These are phyloP conservation scores for Chiua virens DNA, from an alignment of 768 basidiomycete genomes.

Conservation along the genomic window DNA sequence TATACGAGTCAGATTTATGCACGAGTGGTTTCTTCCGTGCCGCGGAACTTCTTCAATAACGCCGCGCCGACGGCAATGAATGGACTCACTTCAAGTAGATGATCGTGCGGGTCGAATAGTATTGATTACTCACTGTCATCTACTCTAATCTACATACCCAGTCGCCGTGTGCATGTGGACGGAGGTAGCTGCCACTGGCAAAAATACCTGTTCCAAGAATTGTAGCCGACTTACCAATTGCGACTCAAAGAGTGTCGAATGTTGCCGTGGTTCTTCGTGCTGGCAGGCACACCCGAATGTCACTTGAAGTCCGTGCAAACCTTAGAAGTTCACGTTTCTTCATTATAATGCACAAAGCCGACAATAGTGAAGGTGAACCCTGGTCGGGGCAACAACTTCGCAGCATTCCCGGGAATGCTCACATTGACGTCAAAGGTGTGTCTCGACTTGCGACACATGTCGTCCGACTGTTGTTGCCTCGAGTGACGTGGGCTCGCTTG, in stretches of 20 bases:
- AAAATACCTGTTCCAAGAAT: background rate
- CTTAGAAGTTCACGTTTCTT: too few relatives aligned
- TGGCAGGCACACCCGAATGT: too few relatives aligned
- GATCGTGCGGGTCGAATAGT: slow-evolving; percentile 5
- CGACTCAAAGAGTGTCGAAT: too few relatives aligned
- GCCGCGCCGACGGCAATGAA: slow-evolving; percentile 14
- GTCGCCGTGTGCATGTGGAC: background rate
- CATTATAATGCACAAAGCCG: too few relatives aligned
- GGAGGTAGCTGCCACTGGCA: too few relatives aligned
- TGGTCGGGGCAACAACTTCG: background rate
- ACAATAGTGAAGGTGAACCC: too few relatives aligned
- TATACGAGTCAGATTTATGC: slow-evolving; percentile 87
- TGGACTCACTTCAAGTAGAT: slow-evolving; percentile 12
- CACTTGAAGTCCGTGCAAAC: too few relatives aligned
- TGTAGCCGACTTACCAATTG: slow-evolving; percentile 1
- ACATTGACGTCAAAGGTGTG: slow-evolving; percentile 20
- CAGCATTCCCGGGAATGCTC: slow-evolving; percentile 21
- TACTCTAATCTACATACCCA: slow-evolving; percentile 11
- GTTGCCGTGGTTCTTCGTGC: too few relatives aligned
- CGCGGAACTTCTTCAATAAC: slow-evolving; percentile 48
- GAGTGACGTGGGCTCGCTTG: too few relatives aligned
- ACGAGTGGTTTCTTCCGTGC: slow-evolving; percentile 84
- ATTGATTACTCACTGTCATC: background rate
- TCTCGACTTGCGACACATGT: too few relatives aligned
- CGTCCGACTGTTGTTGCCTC: too few relatives aligned